Evolutionary conservation across 306 rosid species (phyloP).

Genomic region (Medicago ruthenica): DNA sequence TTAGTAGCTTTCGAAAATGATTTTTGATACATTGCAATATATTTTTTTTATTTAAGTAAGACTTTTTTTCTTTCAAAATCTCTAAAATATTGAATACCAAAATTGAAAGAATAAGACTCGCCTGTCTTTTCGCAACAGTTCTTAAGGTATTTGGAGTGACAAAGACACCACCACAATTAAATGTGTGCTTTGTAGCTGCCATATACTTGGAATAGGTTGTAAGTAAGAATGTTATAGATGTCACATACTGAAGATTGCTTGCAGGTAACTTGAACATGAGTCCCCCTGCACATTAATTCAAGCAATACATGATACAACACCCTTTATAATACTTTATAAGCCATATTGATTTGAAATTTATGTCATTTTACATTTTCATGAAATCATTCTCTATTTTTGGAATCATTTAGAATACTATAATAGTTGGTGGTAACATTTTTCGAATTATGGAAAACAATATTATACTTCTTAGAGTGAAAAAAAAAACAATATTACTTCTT

Average conservation of each 20-base stretch:
- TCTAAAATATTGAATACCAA: no score
- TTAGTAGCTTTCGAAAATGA: no score
- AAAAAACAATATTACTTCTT: no score
- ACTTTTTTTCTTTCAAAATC: no score
- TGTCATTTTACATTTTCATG: slow-evolving; percentile 20
- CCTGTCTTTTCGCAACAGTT: slow-evolving; percentile 78
- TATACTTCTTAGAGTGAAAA: no score
- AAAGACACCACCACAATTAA: slow-evolving; percentile 69
- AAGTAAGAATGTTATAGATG: slow-evolving; percentile 84
- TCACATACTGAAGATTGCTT: slow-evolving; percentile 86
- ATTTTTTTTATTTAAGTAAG: no score
- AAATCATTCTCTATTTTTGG: background rate
- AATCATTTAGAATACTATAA: slow-evolving; percentile 1
- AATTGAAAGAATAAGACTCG: no score
- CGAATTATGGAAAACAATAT: no score
- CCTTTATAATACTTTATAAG: no score
- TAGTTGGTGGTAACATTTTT: background rate
- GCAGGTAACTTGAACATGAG: slow-evolving; percentile 77
- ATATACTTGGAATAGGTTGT: slow-evolving; percentile 89
- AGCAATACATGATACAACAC: no score
- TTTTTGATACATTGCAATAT: no score
- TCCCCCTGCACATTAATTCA: slow-evolving; percentile 61
- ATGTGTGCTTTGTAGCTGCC: slow-evolving; percentile 68
- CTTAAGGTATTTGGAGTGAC: slow-evolving; percentile 68
- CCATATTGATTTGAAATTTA: background rate